Base-by-base conservation (phyloP, 345 rosid genomes). In the Aquilaria sinensis region DNA sequence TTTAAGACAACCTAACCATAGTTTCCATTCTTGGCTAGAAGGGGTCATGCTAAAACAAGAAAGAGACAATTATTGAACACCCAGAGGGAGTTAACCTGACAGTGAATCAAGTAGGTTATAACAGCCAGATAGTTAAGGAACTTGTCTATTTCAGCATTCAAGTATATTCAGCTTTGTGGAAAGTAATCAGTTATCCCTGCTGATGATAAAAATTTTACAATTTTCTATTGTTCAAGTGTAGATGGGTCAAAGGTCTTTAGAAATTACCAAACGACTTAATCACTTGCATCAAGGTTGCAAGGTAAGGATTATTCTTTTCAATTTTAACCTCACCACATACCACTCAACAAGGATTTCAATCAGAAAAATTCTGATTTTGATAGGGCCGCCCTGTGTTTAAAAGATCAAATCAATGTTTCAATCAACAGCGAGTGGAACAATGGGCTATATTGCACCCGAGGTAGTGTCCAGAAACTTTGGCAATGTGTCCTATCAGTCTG, bases 321-420 rank as follows among this genome's bases (percentile, higher is more conserved):
- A 67, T 12, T 58, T 67, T 41, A 67, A 62, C 66, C 66, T 14
- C 57, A 62, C 57, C 50, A 62, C 10, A 62, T 51, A 31, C 32
- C 51, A 50, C 63, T 66, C 30, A 63, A 66, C 57, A 10, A 34
- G 12, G 51, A 58, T 45, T 66, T 66, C 50, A 34, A 15, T 34
- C 70, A 63, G 1, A 66, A 66, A 50, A 34, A 57, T 15, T 47
- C 70, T 31, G 70, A 66, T 31, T 57, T 66, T 16, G 70, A 63
- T 30, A 37, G 49, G 15, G 63, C 70, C 31, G 58, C 57, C 29
- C 12, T 66, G 33, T 58, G 49, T 51, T 32, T 49, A 12, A 56
- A 56, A 50, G 67, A 63, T 15, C 46, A 56, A 47, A 56, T 41
- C 31, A 47, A 16, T 12, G 31, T 57, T n/a, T 64, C 52, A 1